phyloP scores from a whole-genome alignment of 2,329 filamentous ascomycete species.

The Colletotrichum scovillei region DNA sequence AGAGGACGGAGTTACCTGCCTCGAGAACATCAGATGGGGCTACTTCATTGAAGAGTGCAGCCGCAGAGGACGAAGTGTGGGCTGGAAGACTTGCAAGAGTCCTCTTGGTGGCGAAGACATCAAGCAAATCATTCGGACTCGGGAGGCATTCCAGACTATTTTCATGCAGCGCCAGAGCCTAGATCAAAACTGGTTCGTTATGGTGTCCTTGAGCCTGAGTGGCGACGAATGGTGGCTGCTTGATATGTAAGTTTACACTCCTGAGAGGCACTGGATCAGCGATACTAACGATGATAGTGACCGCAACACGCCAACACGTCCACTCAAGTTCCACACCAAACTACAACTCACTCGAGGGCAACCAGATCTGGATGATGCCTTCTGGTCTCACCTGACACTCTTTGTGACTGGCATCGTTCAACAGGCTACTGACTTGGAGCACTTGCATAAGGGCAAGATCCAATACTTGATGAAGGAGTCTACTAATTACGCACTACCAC shows the following conservation, averaged over 20 bases:
- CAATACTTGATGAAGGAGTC: slow-evolving; percentile 49
- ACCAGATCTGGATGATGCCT: slow-evolving; percentile 57
- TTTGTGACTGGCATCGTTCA: slow-evolving; percentile 64
- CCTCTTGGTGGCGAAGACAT: slow-evolving; percentile 65
- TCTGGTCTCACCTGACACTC: slow-evolving; percentile 64
- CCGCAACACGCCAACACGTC: slow-evolving; percentile 40
- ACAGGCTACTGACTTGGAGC: slow-evolving; percentile 60
- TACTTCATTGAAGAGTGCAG: slow-evolving; percentile 71
- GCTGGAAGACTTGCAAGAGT: slow-evolving; percentile 68
- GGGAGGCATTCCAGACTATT: slow-evolving; percentile 71
- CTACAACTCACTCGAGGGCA: slow-evolving; percentile 57
- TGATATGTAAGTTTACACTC: slow-evolving; percentile 62
- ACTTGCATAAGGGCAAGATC: slow-evolving; percentile 57
- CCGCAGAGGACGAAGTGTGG: slow-evolving; percentile 69
- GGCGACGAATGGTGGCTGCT: slow-evolving; percentile 86
- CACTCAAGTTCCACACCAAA: slow-evolving; percentile 37
- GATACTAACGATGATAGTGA: slow-evolving; percentile 39
- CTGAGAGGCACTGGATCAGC: background rate
- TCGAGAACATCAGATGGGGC: slow-evolving; percentile 73
- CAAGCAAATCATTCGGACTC: slow-evolving; percentile 70
- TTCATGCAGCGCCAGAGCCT: slow-evolving; percentile 81
- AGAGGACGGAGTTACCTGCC: slow-evolving; percentile 64
- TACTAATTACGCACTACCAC: slow-evolving; percentile 52
- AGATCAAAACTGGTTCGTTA: slow-evolving; percentile 78
- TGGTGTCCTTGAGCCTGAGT: slow-evolving; percentile 75